Evolutionary conservation across 2,329 filamentous ascomycete genomes (phyloP), one percentile per base, ranked within the genome.

Genomic region (Acephala macrosclerotiorum): DNA sequence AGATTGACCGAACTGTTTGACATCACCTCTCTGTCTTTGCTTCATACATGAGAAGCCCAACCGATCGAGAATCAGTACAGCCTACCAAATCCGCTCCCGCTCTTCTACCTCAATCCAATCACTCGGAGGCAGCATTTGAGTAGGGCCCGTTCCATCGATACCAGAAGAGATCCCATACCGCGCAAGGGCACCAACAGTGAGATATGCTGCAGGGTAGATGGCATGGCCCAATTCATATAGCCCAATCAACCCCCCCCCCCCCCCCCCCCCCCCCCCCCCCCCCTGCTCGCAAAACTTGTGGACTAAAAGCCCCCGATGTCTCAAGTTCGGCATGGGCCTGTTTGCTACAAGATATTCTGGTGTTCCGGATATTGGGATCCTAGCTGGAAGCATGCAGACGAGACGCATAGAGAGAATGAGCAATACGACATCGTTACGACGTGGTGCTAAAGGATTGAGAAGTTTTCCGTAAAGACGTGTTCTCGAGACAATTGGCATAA

Each of bases 11-110:
- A 63, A 8, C 64, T 66, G 18, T 36, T 9, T 36, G 2, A 38
- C 55, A 45, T 40, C 29, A 38, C 20, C 9, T 22, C 9, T 35
- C 25, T 16, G 11, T 1, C 29, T 3, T 29, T 16, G 1, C 2
- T 6, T 18, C 14, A 1, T 16, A n/a, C 14, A 22, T 22, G 7
- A 5, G 45, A 53, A 25, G 25, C 14, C 63, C 22, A 12, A 65
- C 63, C 49, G 47, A 40, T 65, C 63, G 14, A 61, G 22, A 2
- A 65, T 61, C 35, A 65, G 35, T 26, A 65, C 45, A 7, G 63
- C 63, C 63, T 58, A 65, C 63, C 63, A 65, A 14, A 58, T 26
- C 38, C 63, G 45, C 29, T 42, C 57, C 47, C 63, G 61, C 25
- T 65, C 63, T 40, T 61, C 63, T 22, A n/a, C 45, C 20, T 49